These are phyloP conservation scores for Huntiella bhutanensis DNA, from an alignment of 2,329 filamentous ascomycete genomes.

Conservation along the genomic window DNA sequence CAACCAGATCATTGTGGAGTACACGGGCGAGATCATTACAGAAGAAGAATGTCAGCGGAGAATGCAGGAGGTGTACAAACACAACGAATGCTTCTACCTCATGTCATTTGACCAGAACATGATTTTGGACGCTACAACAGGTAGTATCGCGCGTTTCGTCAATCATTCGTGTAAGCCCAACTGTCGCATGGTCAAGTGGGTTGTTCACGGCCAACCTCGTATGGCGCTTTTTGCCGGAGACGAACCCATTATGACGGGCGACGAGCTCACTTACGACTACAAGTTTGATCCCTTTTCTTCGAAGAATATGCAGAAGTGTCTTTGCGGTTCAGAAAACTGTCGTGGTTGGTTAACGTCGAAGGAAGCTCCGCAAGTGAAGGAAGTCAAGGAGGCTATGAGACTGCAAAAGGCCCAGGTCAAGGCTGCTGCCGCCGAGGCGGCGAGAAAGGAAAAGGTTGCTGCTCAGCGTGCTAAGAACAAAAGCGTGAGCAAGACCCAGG, in stretches of 20 bases:
- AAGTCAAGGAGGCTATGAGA: slow-evolving; percentile 17
- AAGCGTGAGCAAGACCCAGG: slow-evolving; percentile 18
- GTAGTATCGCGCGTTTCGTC: slow-evolving; percentile 91
- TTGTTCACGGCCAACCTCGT: slow-evolving; percentile 76
- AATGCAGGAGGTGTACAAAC: slow-evolving; percentile 85
- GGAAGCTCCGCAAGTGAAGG: slow-evolving; percentile 31
- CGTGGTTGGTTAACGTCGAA: slow-evolving; percentile 45
- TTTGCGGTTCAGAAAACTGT: slow-evolving; percentile 44
- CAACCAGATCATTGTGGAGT: slow-evolving; percentile 94
- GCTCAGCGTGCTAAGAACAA: background rate
- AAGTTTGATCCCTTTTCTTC: slow-evolving; percentile 52
- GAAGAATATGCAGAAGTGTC: slow-evolving; percentile 49
- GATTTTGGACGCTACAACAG: slow-evolving; percentile 92
- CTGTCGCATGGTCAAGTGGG: slow-evolving; percentile 96
- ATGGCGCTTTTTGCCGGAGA: slow-evolving; percentile 96
- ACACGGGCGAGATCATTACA: slow-evolving; percentile 93
- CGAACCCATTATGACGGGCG: slow-evolving; percentile 75
- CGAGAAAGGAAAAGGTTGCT: slow-evolving; percentile 16
- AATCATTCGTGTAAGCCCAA: slow-evolving; percentile 96
- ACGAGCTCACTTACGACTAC: slow-evolving; percentile 90
- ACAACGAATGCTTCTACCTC: slow-evolving; percentile 94
- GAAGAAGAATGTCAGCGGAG: slow-evolving; percentile 81
- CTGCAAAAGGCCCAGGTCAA: slow-evolving; percentile 24
- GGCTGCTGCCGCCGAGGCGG: slow-evolving; percentile 28
- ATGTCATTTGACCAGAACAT: slow-evolving; percentile 98